phyloP scores from a whole-genome alignment of 2,329 filamentous ascomycete genomes.

The Ceratocystis ficicola region DNA sequence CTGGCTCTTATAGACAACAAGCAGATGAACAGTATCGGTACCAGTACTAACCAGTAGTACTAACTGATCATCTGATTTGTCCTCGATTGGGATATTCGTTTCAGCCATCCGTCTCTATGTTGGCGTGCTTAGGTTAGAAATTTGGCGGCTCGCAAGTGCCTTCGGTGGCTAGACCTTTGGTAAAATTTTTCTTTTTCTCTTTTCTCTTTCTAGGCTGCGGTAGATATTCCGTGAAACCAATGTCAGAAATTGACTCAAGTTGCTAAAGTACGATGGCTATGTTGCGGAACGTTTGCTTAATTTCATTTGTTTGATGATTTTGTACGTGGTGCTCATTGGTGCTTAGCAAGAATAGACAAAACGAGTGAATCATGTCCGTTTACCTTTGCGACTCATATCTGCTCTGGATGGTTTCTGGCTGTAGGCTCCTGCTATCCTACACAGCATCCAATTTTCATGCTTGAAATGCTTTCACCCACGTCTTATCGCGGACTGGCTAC shows the following conservation, averaged over 20 bases:
- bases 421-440: too few species aligned
- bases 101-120: background rate
- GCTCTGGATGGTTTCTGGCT: too few species aligned
- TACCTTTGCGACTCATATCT: too few species aligned
- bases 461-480: too few species aligned
- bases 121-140: conserved; percentile 1
- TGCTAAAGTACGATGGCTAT: background rate
- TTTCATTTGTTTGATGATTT: background rate
- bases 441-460: too few species aligned
- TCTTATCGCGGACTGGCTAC: too few species aligned
- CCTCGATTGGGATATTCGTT: background rate
- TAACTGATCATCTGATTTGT: background rate
- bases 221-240: background rate
- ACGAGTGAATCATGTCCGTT: background rate
- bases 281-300: background rate
- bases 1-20: conserved; percentile 15
- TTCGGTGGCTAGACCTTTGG: background rate
- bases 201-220: background rate
- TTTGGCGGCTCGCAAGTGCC: background rate
- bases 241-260: background rate
- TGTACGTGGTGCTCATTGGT: background rate
- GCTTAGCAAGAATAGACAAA: too few species aligned
- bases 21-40: conserved; percentile 18
- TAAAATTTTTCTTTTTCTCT: background rate
- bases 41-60: conserved; percentile 10